These are phyloP conservation scores for Stagonosporopsis cucurbitacearum DNA, from an alignment of 2,329 filamentous ascomycete species.

Conservation along the genomic window DNA sequence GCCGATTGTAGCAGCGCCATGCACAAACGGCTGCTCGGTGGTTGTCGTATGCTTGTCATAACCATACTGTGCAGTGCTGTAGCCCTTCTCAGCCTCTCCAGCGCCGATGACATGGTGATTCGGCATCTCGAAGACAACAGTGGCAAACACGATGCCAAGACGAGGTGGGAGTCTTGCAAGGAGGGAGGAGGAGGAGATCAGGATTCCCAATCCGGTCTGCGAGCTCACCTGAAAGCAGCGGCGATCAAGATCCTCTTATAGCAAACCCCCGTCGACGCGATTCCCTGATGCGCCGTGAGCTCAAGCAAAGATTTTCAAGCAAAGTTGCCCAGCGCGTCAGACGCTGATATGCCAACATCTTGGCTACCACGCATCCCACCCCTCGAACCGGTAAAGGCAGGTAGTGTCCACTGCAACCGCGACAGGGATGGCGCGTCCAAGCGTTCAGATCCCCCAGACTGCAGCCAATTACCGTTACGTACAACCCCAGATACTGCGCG, in stretches of 20 bases:
- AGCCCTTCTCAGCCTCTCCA: conserved; percentile 37
- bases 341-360: conserved; percentile 19
- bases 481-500: conserved; percentile 15
- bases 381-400: conserved; percentile 15
- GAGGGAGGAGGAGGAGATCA: background rate
- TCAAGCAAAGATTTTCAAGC: conserved; percentile 17
- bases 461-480: conserved; percentile 35
- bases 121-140: conserved; percentile 21
- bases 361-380: conserved; percentile 15
- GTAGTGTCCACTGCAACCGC: conserved; percentile 6
- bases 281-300: background rate
- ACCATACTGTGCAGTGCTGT: conserved; percentile 21
- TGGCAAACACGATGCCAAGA: background rate
- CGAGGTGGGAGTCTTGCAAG: background rate
- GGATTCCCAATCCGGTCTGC: conserved; percentile 7
- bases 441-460: conserved; percentile 11
- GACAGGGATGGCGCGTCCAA: conserved; percentile 5
- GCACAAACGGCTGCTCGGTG: conserved; percentile 35
- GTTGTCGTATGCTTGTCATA: conserved; percentile 24
- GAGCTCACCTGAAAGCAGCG: conserved; percentile 3
- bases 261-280: background rate
- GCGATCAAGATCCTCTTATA: conserved; percentile 13
- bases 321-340: conserved; percentile 10
- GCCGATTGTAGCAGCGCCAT: conserved; percentile 37
- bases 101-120: conserved; percentile 30